Evolutionary conservation across 2,329 filamentous ascomycete genomes (phyloP).

Genomic region (Coleophoma eucalyptorum): DNA sequence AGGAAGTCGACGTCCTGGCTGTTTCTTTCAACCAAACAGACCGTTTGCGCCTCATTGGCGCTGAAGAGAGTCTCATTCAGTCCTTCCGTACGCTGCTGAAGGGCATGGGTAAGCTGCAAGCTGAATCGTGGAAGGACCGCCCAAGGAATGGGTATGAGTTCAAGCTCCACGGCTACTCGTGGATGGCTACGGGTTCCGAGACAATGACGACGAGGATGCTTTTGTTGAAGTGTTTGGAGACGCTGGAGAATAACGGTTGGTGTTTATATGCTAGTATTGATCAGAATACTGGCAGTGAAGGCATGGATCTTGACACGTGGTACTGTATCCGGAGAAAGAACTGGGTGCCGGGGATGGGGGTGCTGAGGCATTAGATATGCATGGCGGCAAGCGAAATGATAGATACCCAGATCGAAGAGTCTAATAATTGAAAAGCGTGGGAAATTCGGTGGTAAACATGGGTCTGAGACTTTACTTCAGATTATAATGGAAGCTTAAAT

Average conservation of each 20-base stretch:
- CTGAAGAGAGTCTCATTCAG: slow-evolving; percentile 13
- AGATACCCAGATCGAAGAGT: too few species aligned
- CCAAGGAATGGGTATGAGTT: slow-evolving; percentile 21
- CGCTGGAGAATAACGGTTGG: slow-evolving; percentile 32
- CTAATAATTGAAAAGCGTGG: too few species aligned
- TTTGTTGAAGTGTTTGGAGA: slow-evolving; percentile 29
- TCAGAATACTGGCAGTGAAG: slow-evolving; percentile 21
- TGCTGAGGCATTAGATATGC: slow-evolving; percentile 16
- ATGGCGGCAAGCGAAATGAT: too few species aligned
- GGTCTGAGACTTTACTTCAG: too few species aligned
- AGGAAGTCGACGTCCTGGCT: neutral
- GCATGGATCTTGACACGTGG: slow-evolving; percentile 19
- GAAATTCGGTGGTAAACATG: too few species aligned
- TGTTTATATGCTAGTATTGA: slow-evolving; percentile 35
- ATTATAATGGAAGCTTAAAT: too few species aligned
- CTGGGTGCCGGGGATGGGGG: slow-evolving; percentile 17
- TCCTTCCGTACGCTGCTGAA: slow-evolving; percentile 14
- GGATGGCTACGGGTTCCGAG: slow-evolving; percentile 26
- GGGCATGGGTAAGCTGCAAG: slow-evolving; percentile 10
- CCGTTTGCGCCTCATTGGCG: slow-evolving; percentile 30
- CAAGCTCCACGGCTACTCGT: slow-evolving; percentile 31
- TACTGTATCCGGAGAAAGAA: slow-evolving; percentile 17
- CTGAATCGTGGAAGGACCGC: slow-evolving; percentile 20
- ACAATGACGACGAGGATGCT: slow-evolving; percentile 31
- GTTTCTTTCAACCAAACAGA: slow-evolving; percentile 29